Base-by-base conservation (phyloP, 2,329 filamentous ascomycete genomes). In the Alternaria viburni region DNA sequence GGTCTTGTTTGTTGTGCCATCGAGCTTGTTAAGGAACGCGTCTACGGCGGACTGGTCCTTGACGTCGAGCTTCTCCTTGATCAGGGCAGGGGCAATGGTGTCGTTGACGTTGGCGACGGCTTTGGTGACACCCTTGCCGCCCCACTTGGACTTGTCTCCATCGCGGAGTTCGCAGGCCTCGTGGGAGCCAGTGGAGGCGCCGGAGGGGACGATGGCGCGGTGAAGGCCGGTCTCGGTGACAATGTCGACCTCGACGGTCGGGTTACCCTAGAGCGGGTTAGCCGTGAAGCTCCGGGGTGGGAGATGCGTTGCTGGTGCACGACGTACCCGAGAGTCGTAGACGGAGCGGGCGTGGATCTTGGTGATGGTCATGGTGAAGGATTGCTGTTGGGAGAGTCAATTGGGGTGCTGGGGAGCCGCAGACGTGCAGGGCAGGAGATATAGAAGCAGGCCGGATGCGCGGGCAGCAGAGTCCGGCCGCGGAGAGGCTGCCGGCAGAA, bases 171-270 rank as follows among this genome's bases (percentile, higher is more conserved):
- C 84, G 77, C 83, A 84, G 55, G 83, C 84, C 75, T 86, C 83
- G 77, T 86, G 82, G 62, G 83, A 83, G 69, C 83, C 80, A 78
- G 94, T 97, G 77, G 95, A 97, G 79, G 95, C 95, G 83, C 95
- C 95, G 72, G 94, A 97, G 78, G 95, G 95, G 69, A 98, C 95
- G 81, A 97, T 97, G 82, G 95, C 94, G 81, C 95, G 93, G 90
- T 97, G 94, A 69, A 98, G 90, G 80, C 95, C 95, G 77, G 92
- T 96, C 86, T 97, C 93, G 76, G 94, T 97, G 85, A 97, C 91
- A 77, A 97, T 89, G 82, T 97, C 95, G 79, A 98, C 95, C 88
- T 98, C 95, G 80, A 97, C 95, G 81, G 96, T 99, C 79, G 96
- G 96, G 90, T 99, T 99, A 82, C 89, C 89, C 72, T 74, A 41